phyloP scores from a whole-genome alignment of 768 basidiomycete species.

The Trametes elegans region DNA sequence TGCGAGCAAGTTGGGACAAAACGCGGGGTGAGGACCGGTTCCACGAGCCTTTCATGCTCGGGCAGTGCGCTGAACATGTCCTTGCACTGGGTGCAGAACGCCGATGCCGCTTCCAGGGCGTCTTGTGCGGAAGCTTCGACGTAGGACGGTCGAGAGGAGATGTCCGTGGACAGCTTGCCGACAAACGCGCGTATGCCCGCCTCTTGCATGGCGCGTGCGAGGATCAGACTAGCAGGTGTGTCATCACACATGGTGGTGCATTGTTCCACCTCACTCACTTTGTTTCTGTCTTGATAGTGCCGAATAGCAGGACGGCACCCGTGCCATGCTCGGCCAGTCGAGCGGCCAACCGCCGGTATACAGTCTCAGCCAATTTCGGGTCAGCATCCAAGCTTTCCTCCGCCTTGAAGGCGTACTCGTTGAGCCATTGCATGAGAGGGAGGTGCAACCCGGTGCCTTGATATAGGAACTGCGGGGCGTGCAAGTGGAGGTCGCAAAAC shows the following conservation, averaged over 20 bases:
- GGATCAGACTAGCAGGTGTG: constrained; percentile 77
- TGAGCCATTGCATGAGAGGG: constrained; percentile 82
- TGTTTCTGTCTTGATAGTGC: constrained; percentile 77
- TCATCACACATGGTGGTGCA: background rate
- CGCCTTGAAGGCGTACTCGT: constrained; percentile 78
- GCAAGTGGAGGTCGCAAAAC: constrained; percentile 82
- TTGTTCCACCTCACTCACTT: constrained; percentile 52
- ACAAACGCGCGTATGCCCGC: constrained; percentile 77
- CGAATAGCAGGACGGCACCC: constrained; percentile 74
- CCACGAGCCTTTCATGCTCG: constrained; percentile 51
- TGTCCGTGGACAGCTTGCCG: constrained; percentile 93
- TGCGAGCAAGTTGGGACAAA: constrained; percentile 89
- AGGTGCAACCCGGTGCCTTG: constrained; percentile 85
- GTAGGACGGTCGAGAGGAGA: constrained; percentile 68
- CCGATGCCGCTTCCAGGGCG: constrained; percentile 49
- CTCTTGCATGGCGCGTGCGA: constrained; percentile 70
- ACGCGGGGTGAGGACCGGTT: constrained; percentile 85
- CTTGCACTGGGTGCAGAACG: constrained; percentile 56
- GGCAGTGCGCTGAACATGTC: constrained; percentile 40
- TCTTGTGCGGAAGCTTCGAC: constrained; percentile 53
- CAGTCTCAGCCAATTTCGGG: constrained; percentile 53
- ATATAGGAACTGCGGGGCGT: constrained; percentile 88
- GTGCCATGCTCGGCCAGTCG: constrained; percentile 76
- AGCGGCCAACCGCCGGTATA: constrained; percentile 65
- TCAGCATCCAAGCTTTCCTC: constrained; percentile 73